These are phyloP conservation scores for Alternaria atra DNA, from an alignment of 2,329 filamentous ascomycete genomes.

Conservation along the genomic window DNA sequence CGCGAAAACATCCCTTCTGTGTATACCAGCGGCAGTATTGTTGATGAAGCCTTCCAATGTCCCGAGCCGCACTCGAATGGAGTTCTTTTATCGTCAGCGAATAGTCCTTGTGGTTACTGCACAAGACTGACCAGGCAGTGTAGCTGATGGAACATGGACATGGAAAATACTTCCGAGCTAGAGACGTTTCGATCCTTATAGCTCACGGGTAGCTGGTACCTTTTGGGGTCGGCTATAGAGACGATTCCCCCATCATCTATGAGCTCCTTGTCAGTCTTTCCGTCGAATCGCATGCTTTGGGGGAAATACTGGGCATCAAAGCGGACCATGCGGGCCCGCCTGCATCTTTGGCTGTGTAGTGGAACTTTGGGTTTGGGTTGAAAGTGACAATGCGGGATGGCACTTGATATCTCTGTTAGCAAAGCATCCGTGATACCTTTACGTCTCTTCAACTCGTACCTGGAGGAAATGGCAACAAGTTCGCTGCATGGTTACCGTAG, in stretches of 20 bases:
- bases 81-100: conserved; percentile 7
- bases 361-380: conserved; percentile 6
- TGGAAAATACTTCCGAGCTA: conserved; percentile 13
- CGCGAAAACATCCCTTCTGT: neutral
- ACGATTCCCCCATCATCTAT: conserved; percentile 12
- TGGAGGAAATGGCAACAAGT: conserved; percentile 4
- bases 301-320: conserved; percentile 8
- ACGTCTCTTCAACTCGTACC: neutral
- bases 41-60: conserved; percentile 5
- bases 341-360: conserved; percentile 7
- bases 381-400: conserved; percentile 7
- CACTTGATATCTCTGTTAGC: neutral
- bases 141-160: conserved; percentile 15
- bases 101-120: neutral
- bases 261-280: neutral
- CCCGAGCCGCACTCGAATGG: conserved; percentile 6
- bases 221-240: conserved; percentile 2
- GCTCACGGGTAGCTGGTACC: conserved; percentile 10
- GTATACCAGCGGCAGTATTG: neutral
- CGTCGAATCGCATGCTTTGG: neutral
- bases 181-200: conserved; percentile 12
- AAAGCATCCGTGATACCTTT: neutral
- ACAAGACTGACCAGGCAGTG: conserved; percentile 10
- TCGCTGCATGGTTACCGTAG: conserved; percentile 1
- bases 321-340: conserved; percentile 8